phyloP scores from a whole-genome alignment of 192 early-diverging fungal species.

The Umbelopsis sp. region DNA sequence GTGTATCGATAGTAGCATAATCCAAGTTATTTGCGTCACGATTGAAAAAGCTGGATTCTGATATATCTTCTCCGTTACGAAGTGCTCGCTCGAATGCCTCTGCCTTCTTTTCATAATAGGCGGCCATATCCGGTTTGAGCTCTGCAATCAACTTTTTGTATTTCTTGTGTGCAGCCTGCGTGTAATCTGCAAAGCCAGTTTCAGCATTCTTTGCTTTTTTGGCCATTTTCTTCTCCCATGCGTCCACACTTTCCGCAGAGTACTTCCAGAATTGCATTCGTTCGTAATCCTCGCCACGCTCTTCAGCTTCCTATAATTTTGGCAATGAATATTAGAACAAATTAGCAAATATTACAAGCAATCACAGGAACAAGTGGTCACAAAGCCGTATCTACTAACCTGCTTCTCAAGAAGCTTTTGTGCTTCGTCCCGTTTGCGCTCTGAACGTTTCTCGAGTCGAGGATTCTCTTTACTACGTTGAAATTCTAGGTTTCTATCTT shows the following conservation, averaged over 20 bases:
- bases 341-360: background rate
- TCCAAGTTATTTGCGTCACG: constrained; percentile 70
- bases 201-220: constrained; percentile 68
- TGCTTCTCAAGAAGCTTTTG: constrained; percentile 66
- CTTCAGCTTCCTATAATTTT: constrained; percentile 54
- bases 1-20: constrained; percentile 58
- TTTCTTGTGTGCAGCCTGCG: constrained; percentile 85
- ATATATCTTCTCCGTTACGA: constrained; percentile 40
- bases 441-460: constrained; percentile 60
- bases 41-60: constrained; percentile 50
- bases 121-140: constrained; percentile 81
- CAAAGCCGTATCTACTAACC: constrained; percentile 26
- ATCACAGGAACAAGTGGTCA: background rate
- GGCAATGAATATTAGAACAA: background rate
- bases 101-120: constrained; percentile 73
- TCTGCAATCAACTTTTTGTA: constrained; percentile 79
- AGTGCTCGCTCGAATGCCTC: constrained; percentile 38
- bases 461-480: constrained; percentile 73
- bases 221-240: constrained; percentile 81
- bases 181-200: constrained; percentile 87
- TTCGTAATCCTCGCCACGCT: constrained; percentile 82
- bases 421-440: constrained; percentile 73
- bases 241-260: constrained; percentile 83
- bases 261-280: constrained; percentile 82
- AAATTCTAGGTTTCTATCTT: constrained; percentile 75